These are phyloP conservation scores for Eucalyptus shirleyi DNA, from an alignment of 345 rosid genomes.

Conservation along the genomic window DNA sequence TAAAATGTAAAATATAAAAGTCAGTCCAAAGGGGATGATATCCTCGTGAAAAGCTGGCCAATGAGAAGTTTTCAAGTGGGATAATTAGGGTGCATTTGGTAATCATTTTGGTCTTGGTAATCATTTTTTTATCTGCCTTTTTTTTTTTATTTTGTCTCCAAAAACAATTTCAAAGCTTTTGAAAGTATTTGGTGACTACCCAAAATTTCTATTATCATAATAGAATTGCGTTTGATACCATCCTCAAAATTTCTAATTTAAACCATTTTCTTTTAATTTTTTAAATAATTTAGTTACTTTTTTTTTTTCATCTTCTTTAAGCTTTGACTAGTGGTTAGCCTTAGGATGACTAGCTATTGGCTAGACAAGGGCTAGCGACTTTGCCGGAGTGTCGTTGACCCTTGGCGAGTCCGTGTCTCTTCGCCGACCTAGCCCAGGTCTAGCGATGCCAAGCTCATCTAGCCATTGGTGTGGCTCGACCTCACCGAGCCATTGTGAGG, in stretches of 20 bases:
- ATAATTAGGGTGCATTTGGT: no score
- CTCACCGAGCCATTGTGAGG: rapidly evolving
- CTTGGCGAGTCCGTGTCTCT: rapidly evolving
- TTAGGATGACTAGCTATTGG: rapidly evolving
- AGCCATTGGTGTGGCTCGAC: rapidly evolving
- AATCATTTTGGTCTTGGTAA: no score
- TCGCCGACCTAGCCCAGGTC: rapidly evolving
- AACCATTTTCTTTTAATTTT: no score
- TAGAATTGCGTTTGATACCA: rapidly evolving
- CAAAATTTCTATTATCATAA: rapidly evolving
- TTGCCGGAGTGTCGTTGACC: rapidly evolving
- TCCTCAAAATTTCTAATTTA: rapidly evolving
- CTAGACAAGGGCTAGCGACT: rapidly evolving
- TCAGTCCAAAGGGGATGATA: background rate
- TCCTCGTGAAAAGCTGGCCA: background rate
- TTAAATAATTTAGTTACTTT: no score
- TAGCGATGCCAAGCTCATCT: rapidly evolving
- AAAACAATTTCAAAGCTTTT: no score
- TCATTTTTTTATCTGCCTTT: rapidly evolving
- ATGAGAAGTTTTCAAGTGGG: background rate
- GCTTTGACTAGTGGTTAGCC: rapidly evolving
- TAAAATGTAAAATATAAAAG: no score
- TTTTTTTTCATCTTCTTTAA: no score
- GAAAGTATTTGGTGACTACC: no score
- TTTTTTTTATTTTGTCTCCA: rapidly evolving